These are phyloP conservation scores for Dipteronia sinensis DNA, from an alignment of 345 rosid genomes.

Conservation along the genomic window DNA sequence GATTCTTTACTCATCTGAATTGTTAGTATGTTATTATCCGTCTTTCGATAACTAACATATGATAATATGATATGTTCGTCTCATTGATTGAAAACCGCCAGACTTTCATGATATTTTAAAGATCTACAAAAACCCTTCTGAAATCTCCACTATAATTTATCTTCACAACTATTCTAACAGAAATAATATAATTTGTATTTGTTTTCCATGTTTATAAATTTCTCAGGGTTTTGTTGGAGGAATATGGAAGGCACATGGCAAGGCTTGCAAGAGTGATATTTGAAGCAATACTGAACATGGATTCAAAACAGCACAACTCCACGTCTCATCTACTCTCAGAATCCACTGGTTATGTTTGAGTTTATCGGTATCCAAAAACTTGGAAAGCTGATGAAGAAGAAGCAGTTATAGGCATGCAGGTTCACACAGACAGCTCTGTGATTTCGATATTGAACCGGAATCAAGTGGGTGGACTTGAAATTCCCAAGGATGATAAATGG, in stretches of 20 bases:
- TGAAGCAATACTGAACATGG: slow-evolving; percentile 48
- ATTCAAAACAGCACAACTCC: slow-evolving; percentile 20
- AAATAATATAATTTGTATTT: not conserved
- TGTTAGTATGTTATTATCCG: too few relatives aligned
- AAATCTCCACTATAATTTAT: not conserved
- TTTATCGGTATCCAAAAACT: slow-evolving; percentile 60
- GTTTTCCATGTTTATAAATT: not conserved
- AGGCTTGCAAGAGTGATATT: slow-evolving; percentile 52
- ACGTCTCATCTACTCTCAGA: slow-evolving; percentile 38
- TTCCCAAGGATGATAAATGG: slow-evolving; percentile 64
- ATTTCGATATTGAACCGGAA: slow-evolving; percentile 65
- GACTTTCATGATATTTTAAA: too few relatives aligned
- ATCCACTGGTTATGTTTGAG: slow-evolving; percentile 54
- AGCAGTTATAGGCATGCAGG: slow-evolving; percentile 49
- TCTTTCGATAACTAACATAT: too few relatives aligned
- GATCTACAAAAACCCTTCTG: not conserved
- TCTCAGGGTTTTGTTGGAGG: slow-evolving; percentile 49
- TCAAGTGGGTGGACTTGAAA: slow-evolving; percentile 65
- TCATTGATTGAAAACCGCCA: too few relatives aligned
- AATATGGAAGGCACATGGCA: slow-evolving; percentile 64
- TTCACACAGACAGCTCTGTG: slow-evolving; percentile 84
- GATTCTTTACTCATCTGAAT: too few relatives aligned
- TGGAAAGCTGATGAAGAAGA: slow-evolving; percentile 16
- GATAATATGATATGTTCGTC: too few relatives aligned
- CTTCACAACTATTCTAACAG: not conserved